Base-by-base conservation (phyloP, 1,284 basidiomycete species). In the Ganoderma lingzhi region DNA sequence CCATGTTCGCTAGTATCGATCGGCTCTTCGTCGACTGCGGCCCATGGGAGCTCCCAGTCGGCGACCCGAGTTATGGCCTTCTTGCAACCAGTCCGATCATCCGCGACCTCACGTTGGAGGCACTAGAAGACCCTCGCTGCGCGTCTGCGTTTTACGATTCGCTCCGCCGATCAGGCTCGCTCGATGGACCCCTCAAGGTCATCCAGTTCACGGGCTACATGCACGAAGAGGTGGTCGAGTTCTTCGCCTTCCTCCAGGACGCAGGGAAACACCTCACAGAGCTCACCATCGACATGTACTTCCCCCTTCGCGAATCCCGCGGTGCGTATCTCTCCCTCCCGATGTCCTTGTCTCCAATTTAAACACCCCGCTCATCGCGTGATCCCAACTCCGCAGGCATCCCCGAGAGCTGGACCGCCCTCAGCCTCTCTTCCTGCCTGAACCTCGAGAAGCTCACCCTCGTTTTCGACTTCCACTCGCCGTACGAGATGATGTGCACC, bases 251-350 rank as follows among this genome's bases (percentile, higher is more conserved):
- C 42, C 61, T 45, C 9, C 14, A 35, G 1, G 41, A 63, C 19
- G 66, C 37, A 23, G 61, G 53, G 5, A 41, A 32, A 23, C 19
- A 58, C 10, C 62, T 67, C 35, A 59, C 44, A 3, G 66, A 63
- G n/a, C 66, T 67, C 23, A 44, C 35, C 53, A 42, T 67, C 42
- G 66, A 67, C 35, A 35, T 67, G 39, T 67, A 35, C 55, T 51
- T 35, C 42, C 61, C 66, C 4, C 55, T 67, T 35, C 45, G 44
- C 10, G 32, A 37, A 32, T 44, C 30, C 30, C 64, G 15, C 19
- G 56, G 63, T 64, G 23, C 14, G 63, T 28, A 4, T 1, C 10
- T 41, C 48, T 19, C 15, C 30, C 23, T 63, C 19, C 19, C 19
- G 32, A 39, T 51, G 19, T 37, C 17, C 3, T 35, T 35, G 8